Conservation (phyloP, 129 eudicot species). For the Kitagawia praeruptora region DNA sequence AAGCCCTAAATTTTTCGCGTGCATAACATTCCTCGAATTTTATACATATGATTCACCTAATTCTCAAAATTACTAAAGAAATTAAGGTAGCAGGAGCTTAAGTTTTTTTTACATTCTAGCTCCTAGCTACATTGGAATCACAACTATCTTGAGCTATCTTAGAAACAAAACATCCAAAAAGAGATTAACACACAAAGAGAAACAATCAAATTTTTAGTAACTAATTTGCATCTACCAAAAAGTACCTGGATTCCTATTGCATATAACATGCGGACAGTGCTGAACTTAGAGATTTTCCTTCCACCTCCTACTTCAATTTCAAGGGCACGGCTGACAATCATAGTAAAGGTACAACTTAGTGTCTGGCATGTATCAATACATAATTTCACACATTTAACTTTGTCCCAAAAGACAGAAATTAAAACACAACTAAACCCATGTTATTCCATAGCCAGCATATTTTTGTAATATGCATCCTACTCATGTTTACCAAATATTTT, state of each 20-base stretch:
- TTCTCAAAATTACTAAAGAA: background rate
- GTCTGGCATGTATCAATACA: background rate
- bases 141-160: background rate
- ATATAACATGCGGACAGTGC: slow-evolving; percentile 76
- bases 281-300: slow-evolving; percentile 75
- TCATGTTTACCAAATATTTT: background rate
- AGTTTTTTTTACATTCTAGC: background rate
- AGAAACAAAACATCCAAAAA: background rate
- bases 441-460: background rate
- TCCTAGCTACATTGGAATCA: background rate
- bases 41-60: background rate
- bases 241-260: slow-evolving; percentile 80
- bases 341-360: background rate
- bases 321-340: slow-evolving; percentile 53
- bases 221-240: slow-evolving; percentile 1
- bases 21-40: background rate
- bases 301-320: slow-evolving; percentile 98
- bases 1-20: background rate
- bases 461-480: background rate
- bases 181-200: background rate
- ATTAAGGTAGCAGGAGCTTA: slow-evolving; percentile 3
- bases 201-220: background rate
- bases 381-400: background rate
- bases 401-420: background rate
- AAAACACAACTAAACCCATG: background rate